phyloP scores from a whole-genome alignment of 192 early-diverging fungal species.

The Gigaspora rosea region DNA sequence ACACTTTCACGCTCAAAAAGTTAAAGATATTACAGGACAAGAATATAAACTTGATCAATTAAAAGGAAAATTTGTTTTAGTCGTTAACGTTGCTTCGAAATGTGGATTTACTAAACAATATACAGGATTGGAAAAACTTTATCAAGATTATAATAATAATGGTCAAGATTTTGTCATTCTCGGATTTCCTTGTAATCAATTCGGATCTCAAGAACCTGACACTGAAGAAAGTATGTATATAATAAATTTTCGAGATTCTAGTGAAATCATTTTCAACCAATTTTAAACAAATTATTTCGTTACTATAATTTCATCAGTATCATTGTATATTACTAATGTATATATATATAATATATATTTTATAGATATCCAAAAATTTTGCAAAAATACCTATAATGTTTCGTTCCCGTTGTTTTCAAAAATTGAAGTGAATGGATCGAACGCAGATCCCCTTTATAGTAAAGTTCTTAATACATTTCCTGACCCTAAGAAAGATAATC shows the following conservation, averaged over 20 bases:
- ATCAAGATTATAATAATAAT: conserved; percentile 63
- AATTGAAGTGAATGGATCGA: conserved; percentile 77
- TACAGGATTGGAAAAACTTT: conserved; percentile 66
- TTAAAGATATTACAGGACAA: not conserved
- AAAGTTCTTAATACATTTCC: too few relatives aligned
- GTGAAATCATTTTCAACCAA: too few relatives aligned
- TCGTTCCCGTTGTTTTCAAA: conserved; percentile 89
- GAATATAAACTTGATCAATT: conserved; percentile 42
- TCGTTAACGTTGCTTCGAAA: conserved; percentile 91
- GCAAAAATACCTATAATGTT: conserved; percentile 30
- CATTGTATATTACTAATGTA: too few relatives aligned
- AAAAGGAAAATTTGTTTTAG: conserved; percentile 74
- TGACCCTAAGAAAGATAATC: too few relatives aligned
- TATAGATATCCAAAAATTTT: not conserved
- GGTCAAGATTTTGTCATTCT: conserved; percentile 82
- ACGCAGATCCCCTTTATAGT: conserved; percentile 66
- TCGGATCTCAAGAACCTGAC: conserved; percentile 56
- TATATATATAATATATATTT: too few relatives aligned
- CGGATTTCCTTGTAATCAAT: conserved; percentile 94
- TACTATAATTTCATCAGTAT: too few relatives aligned
- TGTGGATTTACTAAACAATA: conserved; percentile 89
- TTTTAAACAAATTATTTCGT: too few relatives aligned
- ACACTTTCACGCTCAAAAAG: not conserved
- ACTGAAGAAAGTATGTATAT: not conserved
- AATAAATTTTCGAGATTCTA: too few relatives aligned